A percentile compares a stretch with the other conserved stretches of the same genome.
Conservation (phyloP, 805 yeast genomes). For the Zygotorulaspora chibaensis region DNA sequence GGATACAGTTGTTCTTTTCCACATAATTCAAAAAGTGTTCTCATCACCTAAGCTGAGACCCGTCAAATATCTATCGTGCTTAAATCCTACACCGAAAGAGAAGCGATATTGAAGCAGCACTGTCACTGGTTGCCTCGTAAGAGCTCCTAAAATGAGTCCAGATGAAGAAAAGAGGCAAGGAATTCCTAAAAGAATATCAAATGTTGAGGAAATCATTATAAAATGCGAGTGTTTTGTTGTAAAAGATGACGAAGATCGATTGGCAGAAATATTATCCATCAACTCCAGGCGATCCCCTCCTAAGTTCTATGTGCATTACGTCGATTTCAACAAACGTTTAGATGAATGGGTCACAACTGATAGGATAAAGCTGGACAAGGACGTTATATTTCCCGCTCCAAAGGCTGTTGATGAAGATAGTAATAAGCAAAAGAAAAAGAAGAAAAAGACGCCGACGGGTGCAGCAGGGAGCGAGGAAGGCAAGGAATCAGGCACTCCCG, state of each 20-base stretch:
- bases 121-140: too few relatives aligned
- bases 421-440: constrained; percentile 33
- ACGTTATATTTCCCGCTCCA: constrained; percentile 67
- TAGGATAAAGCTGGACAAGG: constrained; percentile 66
- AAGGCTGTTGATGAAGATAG: constrained; percentile 45
- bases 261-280: constrained; percentile 81
- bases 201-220: constrained; percentile 49
- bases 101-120: too few relatives aligned
- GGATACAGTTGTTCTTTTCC: too few relatives aligned
- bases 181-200: constrained; percentile 27
- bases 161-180: constrained; percentile 27
- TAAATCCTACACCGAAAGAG: too few relatives aligned
- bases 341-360: constrained; percentile 88
- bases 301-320: constrained; percentile 89
- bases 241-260: constrained; percentile 74
- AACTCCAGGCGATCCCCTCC: constrained; percentile 71
- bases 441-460: constrained; percentile 30
- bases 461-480: constrained; percentile 5
- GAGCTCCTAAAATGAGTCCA: constrained; percentile 13
- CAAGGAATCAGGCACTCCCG: constrained; percentile 28
- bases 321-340: constrained; percentile 88
- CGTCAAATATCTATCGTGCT: too few relatives aligned
- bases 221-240: constrained; percentile 81
- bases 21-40: too few relatives aligned
- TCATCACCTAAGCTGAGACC: too few relatives aligned